These are phyloP conservation scores for Darksidea phi DNA, from an alignment of 495 filamentous ascomycete species.

Conservation along the genomic window DNA sequence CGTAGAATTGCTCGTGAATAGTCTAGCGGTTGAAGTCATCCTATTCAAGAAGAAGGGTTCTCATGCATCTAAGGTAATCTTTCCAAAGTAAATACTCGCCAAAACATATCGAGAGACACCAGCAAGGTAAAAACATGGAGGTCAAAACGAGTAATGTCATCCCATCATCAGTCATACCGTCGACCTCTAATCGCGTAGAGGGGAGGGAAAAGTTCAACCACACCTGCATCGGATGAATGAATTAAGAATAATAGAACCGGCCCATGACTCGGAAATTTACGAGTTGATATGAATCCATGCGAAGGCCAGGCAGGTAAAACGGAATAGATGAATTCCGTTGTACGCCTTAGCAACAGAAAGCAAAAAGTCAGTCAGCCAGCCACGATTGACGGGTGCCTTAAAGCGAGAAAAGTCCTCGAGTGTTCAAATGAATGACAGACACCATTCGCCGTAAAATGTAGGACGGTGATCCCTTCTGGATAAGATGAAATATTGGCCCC, in stretches of 20 bases:
- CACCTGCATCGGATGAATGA: constrained; percentile 4
- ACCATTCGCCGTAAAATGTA: constrained; percentile 28
- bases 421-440: background rate
- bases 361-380: background rate
- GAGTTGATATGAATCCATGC: too few species aligned
- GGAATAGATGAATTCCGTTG: too few species aligned
- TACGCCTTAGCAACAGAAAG: background rate
- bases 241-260: too few species aligned
- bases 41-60: background rate
- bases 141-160: background rate
- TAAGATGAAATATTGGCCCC: constrained; percentile 13
- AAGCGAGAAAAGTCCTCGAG: too few species aligned
- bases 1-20: too few species aligned
- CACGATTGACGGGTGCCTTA: too few species aligned
- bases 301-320: too few species aligned
- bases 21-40: background rate
- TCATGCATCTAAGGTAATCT: background rate
- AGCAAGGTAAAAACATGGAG: background rate
- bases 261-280: too few species aligned
- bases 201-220: background rate
- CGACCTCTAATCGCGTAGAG: background rate
- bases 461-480: constrained; percentile 14
- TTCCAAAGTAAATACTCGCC: background rate
- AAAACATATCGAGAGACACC: background rate
- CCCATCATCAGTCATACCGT: constrained; percentile 25